These are phyloP conservation scores for Panaeolus cyanescens DNA, from an alignment of 768 basidiomycete genomes.

Conservation along the genomic window DNA sequence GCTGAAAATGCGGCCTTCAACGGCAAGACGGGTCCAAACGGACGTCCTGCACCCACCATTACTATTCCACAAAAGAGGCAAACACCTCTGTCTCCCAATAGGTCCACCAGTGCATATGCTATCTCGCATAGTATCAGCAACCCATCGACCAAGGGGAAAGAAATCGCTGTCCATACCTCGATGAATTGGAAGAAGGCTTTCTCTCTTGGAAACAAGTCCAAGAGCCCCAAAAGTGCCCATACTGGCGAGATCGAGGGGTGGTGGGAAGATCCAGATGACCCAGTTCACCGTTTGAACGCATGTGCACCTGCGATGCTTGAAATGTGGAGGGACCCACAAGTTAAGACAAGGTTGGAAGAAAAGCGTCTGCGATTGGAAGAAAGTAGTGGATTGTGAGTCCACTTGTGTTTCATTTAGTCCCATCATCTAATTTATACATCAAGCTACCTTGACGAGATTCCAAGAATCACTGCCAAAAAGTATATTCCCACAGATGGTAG, in stretches of 20 bases:
- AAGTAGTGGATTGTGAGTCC: constrained; percentile 79
- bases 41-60: constrained; percentile 53
- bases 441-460: constrained; percentile 82
- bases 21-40: constrained; percentile 27
- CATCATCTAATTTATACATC: constrained; percentile 7
- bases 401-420: constrained; percentile 3
- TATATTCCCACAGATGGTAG: constrained; percentile 79
- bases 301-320: constrained; percentile 68
- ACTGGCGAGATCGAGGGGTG: constrained; percentile 76
- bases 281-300: constrained; percentile 69
- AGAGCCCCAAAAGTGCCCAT: constrained; percentile 70
- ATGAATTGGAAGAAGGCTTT: constrained; percentile 73
- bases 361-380: constrained; percentile 73
- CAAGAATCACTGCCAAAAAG: constrained; percentile 76
- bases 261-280: constrained; percentile 87
- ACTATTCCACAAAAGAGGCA: constrained; percentile 41
- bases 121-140: constrained; percentile 29
- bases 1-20: constrained; percentile 17
- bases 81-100: constrained; percentile 23
- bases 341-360: constrained; percentile 64
- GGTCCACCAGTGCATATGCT: constrained; percentile 19
- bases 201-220: constrained; percentile 56
- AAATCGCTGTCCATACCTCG: constrained; percentile 62
- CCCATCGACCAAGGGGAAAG: constrained; percentile 42
- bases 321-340: constrained; percentile 75